phyloP scores from a whole-genome alignment of 495 filamentous ascomycete species.

The Penicillium longicatenatum region DNA sequence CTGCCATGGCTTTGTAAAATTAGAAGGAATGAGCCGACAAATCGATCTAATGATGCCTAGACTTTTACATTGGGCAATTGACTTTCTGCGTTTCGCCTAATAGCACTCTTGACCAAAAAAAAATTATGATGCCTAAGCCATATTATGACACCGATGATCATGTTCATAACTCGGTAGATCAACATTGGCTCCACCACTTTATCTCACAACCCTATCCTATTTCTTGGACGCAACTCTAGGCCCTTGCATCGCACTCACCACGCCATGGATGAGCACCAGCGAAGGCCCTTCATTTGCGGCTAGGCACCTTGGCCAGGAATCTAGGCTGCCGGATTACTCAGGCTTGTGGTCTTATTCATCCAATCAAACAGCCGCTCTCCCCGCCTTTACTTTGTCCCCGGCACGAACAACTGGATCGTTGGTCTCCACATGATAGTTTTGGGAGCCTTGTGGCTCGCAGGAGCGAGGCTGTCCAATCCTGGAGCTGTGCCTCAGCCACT shows the following conservation, averaged over 20 bases:
- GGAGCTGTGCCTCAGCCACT: slow-evolving; percentile 2
- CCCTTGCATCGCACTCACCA: not conserved
- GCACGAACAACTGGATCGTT: not conserved
- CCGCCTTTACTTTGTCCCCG: not conserved
- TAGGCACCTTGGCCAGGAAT: not conserved
- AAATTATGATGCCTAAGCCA: not conserved
- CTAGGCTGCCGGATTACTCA: not conserved
- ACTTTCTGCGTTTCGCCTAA: not conserved
- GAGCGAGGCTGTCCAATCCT: not conserved
- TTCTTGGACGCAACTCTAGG: not conserved
- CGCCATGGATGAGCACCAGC: not conserved
- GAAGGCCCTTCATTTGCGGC: not conserved
- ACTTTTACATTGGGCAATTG: not conserved
- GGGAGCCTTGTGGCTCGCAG: not conserved
- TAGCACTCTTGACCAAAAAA: not conserved
- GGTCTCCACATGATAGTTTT: not conserved
- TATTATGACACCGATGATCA: not conserved
- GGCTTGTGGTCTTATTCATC: not conserved
- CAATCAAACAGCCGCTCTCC: not conserved
- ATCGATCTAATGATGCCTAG: not conserved
- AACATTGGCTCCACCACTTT: slow-evolving; percentile 2
- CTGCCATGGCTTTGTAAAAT: not conserved
- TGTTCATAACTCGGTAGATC: not conserved
- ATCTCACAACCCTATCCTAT: not conserved
- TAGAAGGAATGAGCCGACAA: not conserved